These are phyloP conservation scores for Paramecium caudatum DNA, from an alignment of 73 alveolate genomes.

Conservation along the genomic window DNA sequence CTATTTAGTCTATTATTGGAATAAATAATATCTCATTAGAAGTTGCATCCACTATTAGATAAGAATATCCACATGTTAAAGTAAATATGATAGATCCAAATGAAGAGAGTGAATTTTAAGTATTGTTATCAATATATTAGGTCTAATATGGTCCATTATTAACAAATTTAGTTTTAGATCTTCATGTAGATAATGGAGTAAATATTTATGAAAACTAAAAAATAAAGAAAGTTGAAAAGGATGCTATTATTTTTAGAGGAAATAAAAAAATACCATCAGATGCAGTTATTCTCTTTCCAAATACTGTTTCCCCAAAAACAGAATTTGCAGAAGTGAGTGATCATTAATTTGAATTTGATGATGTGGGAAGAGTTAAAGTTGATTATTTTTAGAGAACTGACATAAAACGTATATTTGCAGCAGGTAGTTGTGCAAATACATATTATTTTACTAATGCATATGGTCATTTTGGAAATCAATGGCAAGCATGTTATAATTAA, in stretches of 20 bases:
- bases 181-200: slow-evolving; percentile 45
- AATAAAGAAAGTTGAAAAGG: neutral
- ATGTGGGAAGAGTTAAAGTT: slow-evolving; percentile 55
- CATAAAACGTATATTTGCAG: slow-evolving; percentile 72
- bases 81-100: slow-evolving; percentile 69
- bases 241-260: neutral
- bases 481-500: slow-evolving; percentile 72
- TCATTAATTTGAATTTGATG: slow-evolving; percentile 70
- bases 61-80: slow-evolving; percentile 73
- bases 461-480: slow-evolving; percentile 48
- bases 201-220: neutral
- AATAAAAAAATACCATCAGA: slow-evolving; percentile 40
- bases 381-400: slow-evolving; percentile 74
- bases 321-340: slow-evolving; percentile 64
- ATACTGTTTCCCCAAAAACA: slow-evolving; percentile 52
- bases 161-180: slow-evolving; percentile 34
- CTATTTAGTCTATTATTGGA: slow-evolving; percentile 68
- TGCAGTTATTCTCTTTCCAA: slow-evolving; percentile 62
- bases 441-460: slow-evolving; percentile 7
- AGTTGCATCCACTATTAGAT: slow-evolving; percentile 69
- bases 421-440: slow-evolving; percentile 70
- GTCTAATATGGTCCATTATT: slow-evolving; percentile 64
- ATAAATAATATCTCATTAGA: slow-evolving; percentile 68
- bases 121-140: too few species aligned
- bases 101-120: slow-evolving; percentile 41